A percentile compares a stretch with the other conserved stretches of the same genome.
Evolutionary conservation across 371 early-diverging fungal species (phyloP).

Genomic region (Sporodiniella umbellata): DNA sequence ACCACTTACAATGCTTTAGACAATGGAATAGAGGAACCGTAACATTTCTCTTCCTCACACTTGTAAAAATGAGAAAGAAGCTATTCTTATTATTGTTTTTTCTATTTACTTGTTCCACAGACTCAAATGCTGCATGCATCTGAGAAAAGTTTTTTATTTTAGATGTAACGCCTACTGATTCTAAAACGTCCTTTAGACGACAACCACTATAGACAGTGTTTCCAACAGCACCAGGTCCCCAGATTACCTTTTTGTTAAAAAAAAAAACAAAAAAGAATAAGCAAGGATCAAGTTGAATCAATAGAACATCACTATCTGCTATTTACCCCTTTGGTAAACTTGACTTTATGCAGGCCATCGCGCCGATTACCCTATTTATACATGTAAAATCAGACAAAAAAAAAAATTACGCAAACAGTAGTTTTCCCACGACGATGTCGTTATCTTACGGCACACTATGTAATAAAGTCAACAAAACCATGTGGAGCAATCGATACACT

Average conservation of each 20-base stretch:
- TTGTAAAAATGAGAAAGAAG: conserved; percentile 1
- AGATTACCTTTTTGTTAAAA: conserved; percentile 49
- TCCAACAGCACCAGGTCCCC: conserved; percentile 79
- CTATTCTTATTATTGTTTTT: not conserved
- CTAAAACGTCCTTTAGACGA: conserved; percentile 70
- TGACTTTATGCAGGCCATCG: conserved; percentile 74
- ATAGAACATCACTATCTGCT: too few relatives aligned
- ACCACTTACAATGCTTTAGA: conserved; percentile 66
- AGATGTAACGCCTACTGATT: conserved; percentile 41
- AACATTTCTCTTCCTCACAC: conserved; percentile 65
- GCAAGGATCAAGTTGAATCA: too few relatives aligned
- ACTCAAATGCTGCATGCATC: conserved; percentile 72
- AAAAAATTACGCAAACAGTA: too few relatives aligned
- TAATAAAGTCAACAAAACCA: too few relatives aligned
- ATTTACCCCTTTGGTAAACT: conserved; percentile 72
- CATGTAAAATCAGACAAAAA: too few relatives aligned
- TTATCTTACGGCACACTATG: conserved; percentile 26
- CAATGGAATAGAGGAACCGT: conserved; percentile 82
- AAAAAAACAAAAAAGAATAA: too few relatives aligned
- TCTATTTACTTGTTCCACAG: conserved; percentile 59
- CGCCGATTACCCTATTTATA: conserved; percentile 69
- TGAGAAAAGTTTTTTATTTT: conserved; percentile 31
- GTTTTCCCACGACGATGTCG: not conserved
- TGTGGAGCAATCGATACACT: too few relatives aligned
- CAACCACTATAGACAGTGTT: conserved; percentile 81